Evolutionary conservation across 495 filamentous ascomycete species (phyloP).

Genomic region (Podospora australis): DNA sequence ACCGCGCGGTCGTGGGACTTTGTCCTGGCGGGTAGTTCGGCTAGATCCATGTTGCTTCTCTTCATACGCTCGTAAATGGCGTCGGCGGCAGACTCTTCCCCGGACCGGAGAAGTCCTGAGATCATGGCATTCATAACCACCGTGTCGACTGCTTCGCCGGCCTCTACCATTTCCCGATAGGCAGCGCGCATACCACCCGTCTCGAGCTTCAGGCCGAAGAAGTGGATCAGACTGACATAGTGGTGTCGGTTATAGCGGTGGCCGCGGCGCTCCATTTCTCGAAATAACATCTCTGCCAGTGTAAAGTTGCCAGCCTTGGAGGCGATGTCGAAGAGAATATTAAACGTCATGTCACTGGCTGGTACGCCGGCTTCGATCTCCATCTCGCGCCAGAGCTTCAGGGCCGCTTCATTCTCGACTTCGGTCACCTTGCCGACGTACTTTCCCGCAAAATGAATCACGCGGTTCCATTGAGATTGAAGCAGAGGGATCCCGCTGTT

Average conservation of each 20-base stretch:
- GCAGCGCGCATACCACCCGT: constrained; percentile 59
- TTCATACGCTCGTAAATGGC: constrained; percentile 81
- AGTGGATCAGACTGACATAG: constrained; percentile 74
- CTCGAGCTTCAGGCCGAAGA: constrained; percentile 65
- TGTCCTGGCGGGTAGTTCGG: constrained; percentile 30
- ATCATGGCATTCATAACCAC: constrained; percentile 81
- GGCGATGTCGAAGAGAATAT: constrained; percentile 84
- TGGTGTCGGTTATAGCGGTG: constrained; percentile 64
- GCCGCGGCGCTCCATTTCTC: constrained; percentile 67
- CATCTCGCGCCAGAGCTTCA: constrained; percentile 85
- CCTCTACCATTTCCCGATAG: constrained; percentile 69
- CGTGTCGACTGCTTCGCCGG: constrained; percentile 83
- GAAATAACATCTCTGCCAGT: constrained; percentile 75
- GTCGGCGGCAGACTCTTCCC: constrained; percentile 66
- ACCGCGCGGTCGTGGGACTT: constrained; percentile 44
- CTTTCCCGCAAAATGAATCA: constrained; percentile 69
- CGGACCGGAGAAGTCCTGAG: constrained; percentile 62
- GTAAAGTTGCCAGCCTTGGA: constrained; percentile 74
- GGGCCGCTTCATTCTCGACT: constrained; percentile 60
- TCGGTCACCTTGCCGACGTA: constrained; percentile 57
- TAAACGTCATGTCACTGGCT: constrained; percentile 71
- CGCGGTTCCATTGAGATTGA: constrained; percentile 68
- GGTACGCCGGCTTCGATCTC: constrained; percentile 62
- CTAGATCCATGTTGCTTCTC: constrained; percentile 32
- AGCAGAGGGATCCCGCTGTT: constrained; percentile 56